phyloP scores from a whole-genome alignment of 2,329 filamentous ascomycete genomes.

The Sporothrix curviconia region DNA sequence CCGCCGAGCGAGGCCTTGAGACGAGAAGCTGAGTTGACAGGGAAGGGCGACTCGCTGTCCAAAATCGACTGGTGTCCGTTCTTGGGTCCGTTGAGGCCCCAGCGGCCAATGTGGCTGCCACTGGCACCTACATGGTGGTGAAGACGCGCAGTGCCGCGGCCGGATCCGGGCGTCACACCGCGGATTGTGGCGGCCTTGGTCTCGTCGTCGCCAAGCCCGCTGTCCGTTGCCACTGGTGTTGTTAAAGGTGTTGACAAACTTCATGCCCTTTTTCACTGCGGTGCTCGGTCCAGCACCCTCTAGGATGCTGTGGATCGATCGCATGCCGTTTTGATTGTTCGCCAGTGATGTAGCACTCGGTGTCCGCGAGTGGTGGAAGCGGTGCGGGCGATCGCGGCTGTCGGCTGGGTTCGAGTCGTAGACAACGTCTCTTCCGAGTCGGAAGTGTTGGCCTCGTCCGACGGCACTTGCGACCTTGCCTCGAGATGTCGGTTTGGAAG shows the following conservation, averaged over 20 bases:
- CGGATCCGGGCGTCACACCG: slow-evolving; percentile 55
- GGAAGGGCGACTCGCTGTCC: slow-evolving; percentile 64
- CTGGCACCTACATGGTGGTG: slow-evolving; percentile 55
- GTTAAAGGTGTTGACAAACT: slow-evolving; percentile 82
- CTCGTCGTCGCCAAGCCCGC: slow-evolving; percentile 57
- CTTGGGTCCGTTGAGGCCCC: slow-evolving; percentile 60
- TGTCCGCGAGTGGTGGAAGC: slow-evolving; percentile 76
- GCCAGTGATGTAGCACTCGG: slow-evolving; percentile 84
- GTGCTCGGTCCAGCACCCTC: slow-evolving; percentile 44
- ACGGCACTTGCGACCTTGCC: slow-evolving; percentile 90
- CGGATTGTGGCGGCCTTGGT: slow-evolving; percentile 54
- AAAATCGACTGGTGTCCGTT: slow-evolving; percentile 66
- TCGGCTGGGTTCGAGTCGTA: slow-evolving; percentile 95
- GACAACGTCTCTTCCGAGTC: slow-evolving; percentile 96
- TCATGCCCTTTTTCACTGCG: slow-evolving; percentile 86
- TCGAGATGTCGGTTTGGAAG: slow-evolving; percentile 96
- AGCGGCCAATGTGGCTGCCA: slow-evolving; percentile 53
- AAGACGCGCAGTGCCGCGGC: slow-evolving; percentile 62
- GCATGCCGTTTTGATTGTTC: slow-evolving; percentile 56
- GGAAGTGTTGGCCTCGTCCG: slow-evolving; percentile 89
- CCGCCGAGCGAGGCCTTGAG: slow-evolving; percentile 49
- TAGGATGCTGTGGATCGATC: slow-evolving; percentile 61
- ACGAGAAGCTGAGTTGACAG: slow-evolving; percentile 48
- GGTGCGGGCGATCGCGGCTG: slow-evolving; percentile 53
- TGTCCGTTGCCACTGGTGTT: slow-evolving; percentile 48